phyloP scores from a whole-genome alignment of 208 protist genomes.

The Crithidia sp. region DNA sequence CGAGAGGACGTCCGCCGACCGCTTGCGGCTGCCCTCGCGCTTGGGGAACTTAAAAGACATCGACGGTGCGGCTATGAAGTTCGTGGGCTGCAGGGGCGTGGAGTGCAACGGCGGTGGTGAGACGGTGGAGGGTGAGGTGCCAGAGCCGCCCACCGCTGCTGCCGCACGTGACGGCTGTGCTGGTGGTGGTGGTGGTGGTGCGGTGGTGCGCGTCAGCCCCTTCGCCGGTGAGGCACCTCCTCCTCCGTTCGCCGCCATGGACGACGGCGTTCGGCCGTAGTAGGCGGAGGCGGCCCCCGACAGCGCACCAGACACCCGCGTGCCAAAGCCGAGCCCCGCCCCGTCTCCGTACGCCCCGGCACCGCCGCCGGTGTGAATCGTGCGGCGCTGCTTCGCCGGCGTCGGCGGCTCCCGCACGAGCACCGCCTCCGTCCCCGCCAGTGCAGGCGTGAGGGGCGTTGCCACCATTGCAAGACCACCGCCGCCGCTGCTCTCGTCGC shows the following conservation, averaged over 20 bases:
- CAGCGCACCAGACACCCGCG: not conserved
- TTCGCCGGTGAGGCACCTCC: constrained; percentile 13
- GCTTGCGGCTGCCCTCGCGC: constrained; percentile 59
- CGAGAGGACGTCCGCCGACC: constrained; percentile 60
- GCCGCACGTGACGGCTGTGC: not conserved
- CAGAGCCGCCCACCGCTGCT: no score
- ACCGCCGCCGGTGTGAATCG: constrained; percentile 35
- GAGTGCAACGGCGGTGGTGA: not conserved
- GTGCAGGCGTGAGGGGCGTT: constrained; percentile 31
- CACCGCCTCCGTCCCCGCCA: constrained; percentile 12
- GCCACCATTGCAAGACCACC: not conserved
- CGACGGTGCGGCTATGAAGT: not conserved
- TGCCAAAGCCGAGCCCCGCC: not conserved
- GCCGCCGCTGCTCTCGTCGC: constrained; percentile 1
- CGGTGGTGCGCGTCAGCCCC: not conserved
- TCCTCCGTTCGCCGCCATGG: not conserved
- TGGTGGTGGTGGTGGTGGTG: not conserved
- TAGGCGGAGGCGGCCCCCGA: not conserved
- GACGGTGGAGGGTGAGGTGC: no score
- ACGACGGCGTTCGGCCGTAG: not conserved
- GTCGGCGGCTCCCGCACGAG: constrained; percentile 32
- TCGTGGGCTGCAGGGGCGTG: not conserved
- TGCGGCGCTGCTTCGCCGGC: constrained; percentile 63
- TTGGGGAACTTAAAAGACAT: constrained; percentile 40
- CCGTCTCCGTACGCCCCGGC: not conserved